These are phyloP conservation scores for Epichloe gansuensis DNA, from an alignment of 2,329 filamentous ascomycete species.

Conservation along the genomic window DNA sequence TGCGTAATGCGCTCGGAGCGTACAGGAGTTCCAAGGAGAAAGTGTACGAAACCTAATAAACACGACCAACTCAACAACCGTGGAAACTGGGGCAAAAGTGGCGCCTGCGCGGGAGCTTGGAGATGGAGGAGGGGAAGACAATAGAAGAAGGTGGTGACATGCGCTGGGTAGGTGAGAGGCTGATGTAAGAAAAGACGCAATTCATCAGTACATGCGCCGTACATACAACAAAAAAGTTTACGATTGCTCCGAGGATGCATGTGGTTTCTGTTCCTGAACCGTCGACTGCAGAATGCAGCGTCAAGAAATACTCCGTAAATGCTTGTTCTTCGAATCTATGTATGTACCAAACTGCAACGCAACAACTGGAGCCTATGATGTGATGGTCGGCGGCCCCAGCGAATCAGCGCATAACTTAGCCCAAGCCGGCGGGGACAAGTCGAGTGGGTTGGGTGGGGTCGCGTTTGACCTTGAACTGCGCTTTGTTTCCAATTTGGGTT, in stretches of 20 bases:
- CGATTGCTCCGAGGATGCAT: not conserved
- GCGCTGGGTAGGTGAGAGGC: not conserved
- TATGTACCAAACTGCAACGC: not conserved
- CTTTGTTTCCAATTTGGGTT: not conserved
- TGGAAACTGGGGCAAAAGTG: not conserved
- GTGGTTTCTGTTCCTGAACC: not conserved
- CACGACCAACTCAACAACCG: not conserved
- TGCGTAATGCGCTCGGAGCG: not conserved
- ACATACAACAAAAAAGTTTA: not conserved
- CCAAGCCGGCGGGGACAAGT: not conserved
- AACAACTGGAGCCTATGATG: not conserved
- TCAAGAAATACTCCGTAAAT: not conserved
- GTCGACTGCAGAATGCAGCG: not conserved
- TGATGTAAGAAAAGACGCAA: not conserved
- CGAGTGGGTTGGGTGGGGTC: not conserved
- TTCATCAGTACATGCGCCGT: not conserved
- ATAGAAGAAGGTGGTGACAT: not conserved
- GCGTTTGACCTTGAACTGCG: not conserved
- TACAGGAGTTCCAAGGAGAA: not conserved
- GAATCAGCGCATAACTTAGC: not conserved
- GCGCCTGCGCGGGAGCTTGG: slow-evolving; percentile 3
- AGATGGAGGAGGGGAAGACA: slow-evolving; percentile 2
- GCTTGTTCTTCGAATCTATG: not conserved
- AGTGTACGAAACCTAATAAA: not conserved
- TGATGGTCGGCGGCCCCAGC: not conserved